Evolutionary conservation across 306 rosid species (phyloP), one percentile per base, ranked within the genome.

Genomic region (Vachellia collinsii): DNA sequence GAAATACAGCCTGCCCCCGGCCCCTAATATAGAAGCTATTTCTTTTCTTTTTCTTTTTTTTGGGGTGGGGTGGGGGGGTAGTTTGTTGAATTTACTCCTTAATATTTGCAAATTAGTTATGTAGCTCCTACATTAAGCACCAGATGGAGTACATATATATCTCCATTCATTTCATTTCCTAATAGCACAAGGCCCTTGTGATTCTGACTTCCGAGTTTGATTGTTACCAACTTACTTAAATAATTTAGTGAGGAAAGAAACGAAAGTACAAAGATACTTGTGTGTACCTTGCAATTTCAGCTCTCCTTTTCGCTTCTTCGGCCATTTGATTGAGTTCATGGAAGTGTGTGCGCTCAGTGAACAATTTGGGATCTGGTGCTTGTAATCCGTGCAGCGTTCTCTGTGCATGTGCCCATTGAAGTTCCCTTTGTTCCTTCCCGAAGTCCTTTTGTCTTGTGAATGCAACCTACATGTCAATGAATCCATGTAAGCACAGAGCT

Each of bases 391-490:
- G 99, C 86, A 94, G 50, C 64, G 99, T 94, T 87, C 99, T 88
- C 79, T 94, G 99, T 5, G 99, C 99, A 76, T 93, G 97, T 48
- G 99, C 99, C 99, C 99, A 94, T 73, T 94, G 99, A 83, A 94
- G 99, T 86, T 95, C 99, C 5, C 99, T 83, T 37, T 95, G 99
- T 80, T 95, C 99, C 88, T 91, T 95, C 6, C 99, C 99, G 6
- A 95, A 95, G 89, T 95, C 99, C 91, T 95, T 95, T 93, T 95
- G 99, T 86, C 96, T 95, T 59, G 99, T 95, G 90, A 95, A 95
- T 39, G 99, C 99, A 90, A 95, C 89, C 99, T 95, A 23, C 74
- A 70, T 78, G 39, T 50, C 69, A 80, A 58, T 7, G 38, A 77
- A 78, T 83, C 70, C 75, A 41, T 29, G 78, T 84, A 44, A 83